Conservation (phyloP, 768 basidiomycete genomes). For the Suillus plorans region DNA sequence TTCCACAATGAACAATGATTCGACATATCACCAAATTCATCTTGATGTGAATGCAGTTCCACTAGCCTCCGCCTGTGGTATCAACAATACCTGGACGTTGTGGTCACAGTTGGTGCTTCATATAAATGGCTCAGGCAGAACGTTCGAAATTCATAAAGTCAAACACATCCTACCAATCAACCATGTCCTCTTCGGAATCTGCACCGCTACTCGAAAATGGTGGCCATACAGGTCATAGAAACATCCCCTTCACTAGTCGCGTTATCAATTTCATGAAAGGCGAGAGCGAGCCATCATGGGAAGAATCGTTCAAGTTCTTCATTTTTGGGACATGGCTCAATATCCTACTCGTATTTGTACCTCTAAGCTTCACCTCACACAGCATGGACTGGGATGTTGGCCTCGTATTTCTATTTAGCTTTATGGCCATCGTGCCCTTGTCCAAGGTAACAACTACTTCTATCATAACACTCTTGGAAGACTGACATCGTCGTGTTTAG, state of each 20-base stretch:
- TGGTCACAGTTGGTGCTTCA: background rate
- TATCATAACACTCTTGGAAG: background rate
- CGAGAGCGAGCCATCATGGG: slow-evolving; percentile 66
- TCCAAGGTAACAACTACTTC: slow-evolving; percentile 24
- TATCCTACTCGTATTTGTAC: slow-evolving; percentile 75
- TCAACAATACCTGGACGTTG: too few relatives aligned
- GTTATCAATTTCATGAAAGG: slow-evolving; percentile 42
- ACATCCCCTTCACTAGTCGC: slow-evolving; percentile 22
- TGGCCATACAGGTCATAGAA: slow-evolving; percentile 15
- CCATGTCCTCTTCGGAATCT: slow-evolving; percentile 18
- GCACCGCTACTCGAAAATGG: slow-evolving; percentile 49
- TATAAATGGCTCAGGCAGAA: background rate
- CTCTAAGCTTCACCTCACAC: slow-evolving; percentile 66
- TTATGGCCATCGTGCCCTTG: slow-evolving; percentile 82
- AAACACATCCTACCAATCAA: background rate
- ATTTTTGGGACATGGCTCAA: slow-evolving; percentile 71
- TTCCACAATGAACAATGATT: too few relatives aligned
- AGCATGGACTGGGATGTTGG: slow-evolving; percentile 72
- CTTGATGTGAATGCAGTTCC: too few relatives aligned
- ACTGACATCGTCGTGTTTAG: background rate
- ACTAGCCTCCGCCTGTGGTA: too few relatives aligned
- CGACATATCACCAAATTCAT: too few relatives aligned
- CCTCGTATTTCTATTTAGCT: slow-evolving; percentile 74
- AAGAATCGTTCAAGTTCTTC: slow-evolving; percentile 56
- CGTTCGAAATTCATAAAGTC: background rate